Base-by-base conservation (phyloP, 345 rosid genomes). In the Eutrema heterophyllum region DNA sequence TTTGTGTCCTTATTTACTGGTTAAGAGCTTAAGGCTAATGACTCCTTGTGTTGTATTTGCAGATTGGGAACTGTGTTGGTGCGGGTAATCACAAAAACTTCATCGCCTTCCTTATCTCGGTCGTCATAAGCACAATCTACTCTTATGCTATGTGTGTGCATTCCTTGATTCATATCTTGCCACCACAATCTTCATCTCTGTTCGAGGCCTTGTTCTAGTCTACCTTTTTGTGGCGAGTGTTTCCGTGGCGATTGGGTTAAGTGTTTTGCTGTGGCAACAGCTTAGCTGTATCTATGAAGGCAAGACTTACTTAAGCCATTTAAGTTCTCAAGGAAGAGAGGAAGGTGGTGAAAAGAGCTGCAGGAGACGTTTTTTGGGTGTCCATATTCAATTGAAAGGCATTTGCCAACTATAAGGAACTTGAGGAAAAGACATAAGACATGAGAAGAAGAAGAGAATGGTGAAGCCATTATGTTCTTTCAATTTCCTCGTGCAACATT, bases 21-120 rank as follows among this genome's bases (percentile, higher is more conserved):
- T 7, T 54, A 43, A 50, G 59, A 45, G 48, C 43, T 69, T 5
- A 45, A 35, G 8, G 49, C 67, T 64, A 43, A 51, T 30, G 54
- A 30, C 21, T 53, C 59, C 33, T 33, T 46, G 46, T 65, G 21
- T 38, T 55, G 39, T 24, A 41, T 65, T 40, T 85, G 83, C 91
- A 94, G 98, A 94, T 94, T 72, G 98, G 98, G 68, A 91, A 94
- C 70, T 94, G 97, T 60, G 95, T 94, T 30, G 98, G 97, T 18
- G 97, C 93, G 30, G 87, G 86, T 48, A 94, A 94, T 80, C 98
- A 91, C 61, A 81, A 83, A 21, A 76, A 81, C 62, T 87, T 86
- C 74, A 71, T 86, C 32, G 68, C 80, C 61, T 94, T 89, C 84
- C 98, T 91, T 72, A 80, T 89, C 26, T 87, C 89, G 15, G 85